A percentile compares a stretch with the other conserved stretches of the same genome.
These are phyloP conservation scores for Pseudogymnoascus destructans DNA, from an alignment of 2,329 filamentous ascomycete genomes.

Conservation along the genomic window DNA sequence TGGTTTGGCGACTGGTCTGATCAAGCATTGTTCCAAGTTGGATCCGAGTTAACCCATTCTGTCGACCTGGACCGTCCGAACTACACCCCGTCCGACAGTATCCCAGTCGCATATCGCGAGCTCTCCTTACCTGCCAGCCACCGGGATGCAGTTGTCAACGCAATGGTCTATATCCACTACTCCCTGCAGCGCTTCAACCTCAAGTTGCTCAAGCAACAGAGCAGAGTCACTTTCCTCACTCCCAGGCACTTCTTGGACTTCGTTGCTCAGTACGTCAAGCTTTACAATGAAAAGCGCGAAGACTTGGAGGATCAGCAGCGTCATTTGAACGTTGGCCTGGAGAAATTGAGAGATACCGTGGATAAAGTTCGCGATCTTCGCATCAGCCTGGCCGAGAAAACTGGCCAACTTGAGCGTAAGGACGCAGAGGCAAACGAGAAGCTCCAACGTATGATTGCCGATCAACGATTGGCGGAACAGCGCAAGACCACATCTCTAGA, in stretches of 20 bases:
- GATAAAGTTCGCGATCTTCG: constrained; percentile 92
- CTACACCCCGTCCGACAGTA: constrained; percentile 76
- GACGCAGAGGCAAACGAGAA: constrained; percentile 95
- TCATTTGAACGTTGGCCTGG: constrained; percentile 93
- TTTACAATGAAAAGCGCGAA: constrained; percentile 97
- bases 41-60: constrained; percentile 88
- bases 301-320: constrained; percentile 97
- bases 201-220: constrained; percentile 81
- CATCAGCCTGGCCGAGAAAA: constrained; percentile 85
- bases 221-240: constrained; percentile 83
- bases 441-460: constrained; percentile 89
- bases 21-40: constrained; percentile 95
- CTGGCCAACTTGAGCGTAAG: constrained; percentile 83
- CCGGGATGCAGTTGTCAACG: constrained; percentile 84
- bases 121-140: constrained; percentile 77
- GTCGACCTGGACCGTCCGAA: constrained; percentile 83
- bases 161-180: constrained; percentile 98
- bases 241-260: constrained; percentile 97
- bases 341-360: constrained; percentile 92
- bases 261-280: constrained; percentile 89
- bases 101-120: constrained; percentile 83
- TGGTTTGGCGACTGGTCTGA: constrained; percentile 99
- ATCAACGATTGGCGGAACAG: constrained; percentile 88
- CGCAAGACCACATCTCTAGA: constrained; percentile 78
- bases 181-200: constrained; percentile 83